Percentiles rank a stretch among this genome's conserved stretches.
These are phyloP conservation scores for Spirogloea muscicola DNA, from an alignment of 139 green algal genomes.

Conservation along the genomic window DNA sequence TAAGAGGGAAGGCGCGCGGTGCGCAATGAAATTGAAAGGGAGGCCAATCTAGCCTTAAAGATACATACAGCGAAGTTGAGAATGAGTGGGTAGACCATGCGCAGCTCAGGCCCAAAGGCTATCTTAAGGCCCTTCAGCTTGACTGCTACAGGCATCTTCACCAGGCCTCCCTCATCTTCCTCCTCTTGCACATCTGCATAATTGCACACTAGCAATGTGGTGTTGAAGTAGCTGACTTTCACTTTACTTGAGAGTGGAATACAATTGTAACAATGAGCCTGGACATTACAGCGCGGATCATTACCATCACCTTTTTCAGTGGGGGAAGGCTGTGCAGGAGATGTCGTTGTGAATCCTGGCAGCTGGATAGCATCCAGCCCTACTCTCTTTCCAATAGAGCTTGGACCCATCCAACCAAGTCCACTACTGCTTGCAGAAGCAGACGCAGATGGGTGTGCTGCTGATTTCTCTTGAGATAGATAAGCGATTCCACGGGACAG, in stretches of 20 bases:
- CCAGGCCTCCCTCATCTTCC: no score
- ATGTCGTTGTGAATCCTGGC: no score
- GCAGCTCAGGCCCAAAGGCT: conserved; percentile 80
- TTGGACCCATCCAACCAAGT: neutral
- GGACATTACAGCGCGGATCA: no score
- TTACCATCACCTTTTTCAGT: no score
- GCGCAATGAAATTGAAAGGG: no score
- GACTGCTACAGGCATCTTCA: conserved; percentile 17
- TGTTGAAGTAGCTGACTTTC: neutral
- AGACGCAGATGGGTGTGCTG: neutral
- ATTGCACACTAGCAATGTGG: no score
- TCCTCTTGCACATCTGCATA: no score
- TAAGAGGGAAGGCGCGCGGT: no score
- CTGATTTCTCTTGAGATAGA: conserved; percentile 40
- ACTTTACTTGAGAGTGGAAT: neutral
- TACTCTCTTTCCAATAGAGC: no score
- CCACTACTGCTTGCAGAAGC: neutral
- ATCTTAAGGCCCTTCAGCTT: conserved; percentile 55
- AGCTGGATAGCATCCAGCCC: no score
- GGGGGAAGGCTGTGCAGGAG: no score
- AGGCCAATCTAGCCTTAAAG: no score
- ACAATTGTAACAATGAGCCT: neutral
- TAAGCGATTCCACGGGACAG: conserved; percentile 46
- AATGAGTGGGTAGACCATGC: conserved; percentile 84
- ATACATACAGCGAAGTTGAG: conserved; percentile 48